Conservation (phyloP, 139 green algal genomes). For the Coccomyxa sp. region DNA sequence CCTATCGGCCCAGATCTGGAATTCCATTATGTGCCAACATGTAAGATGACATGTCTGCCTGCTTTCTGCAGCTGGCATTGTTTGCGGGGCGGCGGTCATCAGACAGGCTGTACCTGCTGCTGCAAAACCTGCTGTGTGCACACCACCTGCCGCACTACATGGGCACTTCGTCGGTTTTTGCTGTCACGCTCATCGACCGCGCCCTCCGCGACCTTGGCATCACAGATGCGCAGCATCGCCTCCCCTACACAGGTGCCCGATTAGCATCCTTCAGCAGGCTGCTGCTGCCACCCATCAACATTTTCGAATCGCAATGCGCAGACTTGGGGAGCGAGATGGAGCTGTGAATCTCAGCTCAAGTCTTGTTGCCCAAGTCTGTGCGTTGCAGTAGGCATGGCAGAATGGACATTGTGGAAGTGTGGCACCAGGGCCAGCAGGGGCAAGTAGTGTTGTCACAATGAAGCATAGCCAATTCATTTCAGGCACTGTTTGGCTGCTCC, state of each 20-base stretch:
- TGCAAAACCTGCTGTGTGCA: constrained; percentile 61
- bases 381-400: too few species aligned
- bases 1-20: too few species aligned
- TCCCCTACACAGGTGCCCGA: background rate
- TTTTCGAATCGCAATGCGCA: background rate
- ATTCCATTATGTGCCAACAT: background rate
- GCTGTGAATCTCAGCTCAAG: background rate
- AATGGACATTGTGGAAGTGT: too few species aligned
- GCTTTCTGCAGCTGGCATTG: constrained; percentile 33
- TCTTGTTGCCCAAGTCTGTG: background rate
- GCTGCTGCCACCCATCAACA: background rate
- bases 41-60: background rate
- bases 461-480: too few species aligned
- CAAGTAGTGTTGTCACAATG: too few species aligned
- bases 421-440: too few species aligned
- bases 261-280: background rate
- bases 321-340: background rate
- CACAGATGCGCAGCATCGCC: background rate
- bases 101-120: constrained; percentile 52
- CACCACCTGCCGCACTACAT: constrained; percentile 30
- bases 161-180: constrained; percentile 48
- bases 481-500: too few species aligned
- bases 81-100: constrained; percentile 58
- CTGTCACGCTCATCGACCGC: constrained; percentile 19
- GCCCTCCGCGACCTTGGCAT: constrained; percentile 1